Base-by-base conservation (phyloP, 768 basidiomycete genomes). In the Tubosaeta brunneosetosa region DNA sequence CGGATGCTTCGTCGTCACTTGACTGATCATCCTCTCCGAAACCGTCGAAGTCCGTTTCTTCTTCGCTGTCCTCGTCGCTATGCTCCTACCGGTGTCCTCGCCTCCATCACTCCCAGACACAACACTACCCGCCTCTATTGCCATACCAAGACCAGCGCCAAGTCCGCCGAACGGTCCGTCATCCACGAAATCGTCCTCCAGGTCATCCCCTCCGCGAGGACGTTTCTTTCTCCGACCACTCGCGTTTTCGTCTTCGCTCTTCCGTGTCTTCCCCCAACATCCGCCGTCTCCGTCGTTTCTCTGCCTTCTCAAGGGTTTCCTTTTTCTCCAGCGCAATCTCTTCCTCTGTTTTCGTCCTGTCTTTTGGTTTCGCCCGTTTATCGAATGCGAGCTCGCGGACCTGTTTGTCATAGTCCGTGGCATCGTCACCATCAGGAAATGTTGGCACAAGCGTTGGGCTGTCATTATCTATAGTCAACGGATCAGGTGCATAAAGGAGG, bases 341-440 rank as follows among this genome's bases (percentile, higher is more conserved):
- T 61, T 97, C 93, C 61, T 97, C 95, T 0, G 94, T 97, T 74
- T 97, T 97, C 27, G 91, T 94, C 50, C 97, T 74, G 66, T 99
- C 90, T 65, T 92, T 97, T 1, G 97, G 89, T 57, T 94, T 91
- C 3, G 97, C 89, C 1, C 97, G 82, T 60, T 89, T 84, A 53
- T 98, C 97, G 62, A 94, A 95, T 0, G 88, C 94, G 36, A 98
- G 82, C 59, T 94, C 90, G 16, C 91, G 85, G 9, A 99, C 94
- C 57, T 84, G 86, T 61, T 87, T 85, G 70, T 99, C 95, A 62
- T 98, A 99, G 60, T 94, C 85, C 50, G 82, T 78, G 10, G 71
- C 60, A 11, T 75, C 66, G 7, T 67, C 61, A 1, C 55, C 52
- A 16, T 48, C 14, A 9, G 48, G 12, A 0, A 51, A 27, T 27